Base-by-base conservation (phyloP, 768 basidiomycete genomes). In the Rhodotorula taiwanensis region DNA sequence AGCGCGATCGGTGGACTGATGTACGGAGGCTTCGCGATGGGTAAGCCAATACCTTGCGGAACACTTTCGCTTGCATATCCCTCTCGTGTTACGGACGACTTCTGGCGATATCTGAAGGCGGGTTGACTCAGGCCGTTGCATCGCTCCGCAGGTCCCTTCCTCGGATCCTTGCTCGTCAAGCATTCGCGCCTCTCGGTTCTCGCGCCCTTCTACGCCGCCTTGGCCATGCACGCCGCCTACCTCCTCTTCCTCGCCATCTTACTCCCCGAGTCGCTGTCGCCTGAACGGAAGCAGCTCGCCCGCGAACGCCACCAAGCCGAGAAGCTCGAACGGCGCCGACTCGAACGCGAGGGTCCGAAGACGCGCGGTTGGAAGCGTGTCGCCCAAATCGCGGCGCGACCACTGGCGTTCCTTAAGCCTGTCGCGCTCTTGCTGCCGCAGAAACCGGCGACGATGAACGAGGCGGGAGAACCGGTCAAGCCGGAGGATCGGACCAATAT, bases 241-340 rank as follows among this genome's bases (percentile, higher is more conserved):
- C 58, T 75, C n/a, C 49, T 72, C 28, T 18, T 74, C 47, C 61
- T 74, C 27, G 34, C 72, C 23, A 53, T 76, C 53, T 16, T 77
- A 28, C 62, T 79, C 14, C 79, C 79, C 27, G 79, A 79, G 67
- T 76, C 76, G 15, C 70, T 78, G 1, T 75, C 74, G 3, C 48
- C 58, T 15, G 73, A 74, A 9, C 61, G 76, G 5, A 53, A 60
- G 6, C 62, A 66, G 11, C 69, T 75, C 2, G 62, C 67, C 10
- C 70, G 73, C 36, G n/a, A 60, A 10, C 36, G 51, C 15, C 53
- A 70, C 41, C 52, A 48, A 14, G 43, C 43, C 25, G 58, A 60
- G 31, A 21, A 55, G 55, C 23, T 45, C 23, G 31, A 10, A 21
- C 3, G 5, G 31, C 11, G 18, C 36, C 20, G 27, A 27, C 27